Evolutionary conservation across 192 early-diverging fungal species (phyloP), one percentile per base, ranked within the genome.

Genomic region (Entrophospora sp.): DNA sequence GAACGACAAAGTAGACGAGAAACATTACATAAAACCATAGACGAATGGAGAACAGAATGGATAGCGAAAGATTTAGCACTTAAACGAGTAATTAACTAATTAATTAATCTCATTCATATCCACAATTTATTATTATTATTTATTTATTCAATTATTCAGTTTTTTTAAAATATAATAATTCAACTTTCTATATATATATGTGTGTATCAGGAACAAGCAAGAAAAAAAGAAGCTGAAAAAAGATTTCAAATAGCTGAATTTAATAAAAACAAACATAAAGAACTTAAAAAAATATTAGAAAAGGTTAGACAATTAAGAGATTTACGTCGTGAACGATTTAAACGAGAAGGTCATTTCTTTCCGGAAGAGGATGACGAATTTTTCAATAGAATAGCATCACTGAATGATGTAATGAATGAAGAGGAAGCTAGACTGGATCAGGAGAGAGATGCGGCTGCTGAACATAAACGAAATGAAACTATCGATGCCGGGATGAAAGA

Each of bases 341-440:
- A 72, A 68, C 49, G 64, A 14, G 52, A 72, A 67, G 71, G 72
- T 30, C 72, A 71, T 30, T 73, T 73, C 42, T 73, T 73, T 44
- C 69, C 72, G 3, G 72, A 70, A 38, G 69, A 73, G 51, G 72
- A 68, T 22, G 30, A 73, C 18, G 64, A 65, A 35, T 73, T 73
- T 40, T 73, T 71, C 36, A 66, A 70, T 24, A 57, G 58, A 9
- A 32, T 73, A 30, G 57, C 65, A 30, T 64, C 69, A 60, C 56
- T 64, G 20, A 59, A 70, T 49, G 64, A 71, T 42, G 69, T 31
- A 16, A 57, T 34, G 67, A 45, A 58, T 22, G 36, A 53, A 53
- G 64, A 66, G 55, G 61, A 61, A 32, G 40, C 44, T 6, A 42
- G 68, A 38, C 34, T 69, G 14, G 60, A 69, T 38, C 38, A 63